A percentile compares a stretch with the other conserved stretches of the same genome.
These are phyloP conservation scores for Starmerella kuoi DNA, from an alignment of 805 yeast genomes.

Conservation along the genomic window DNA sequence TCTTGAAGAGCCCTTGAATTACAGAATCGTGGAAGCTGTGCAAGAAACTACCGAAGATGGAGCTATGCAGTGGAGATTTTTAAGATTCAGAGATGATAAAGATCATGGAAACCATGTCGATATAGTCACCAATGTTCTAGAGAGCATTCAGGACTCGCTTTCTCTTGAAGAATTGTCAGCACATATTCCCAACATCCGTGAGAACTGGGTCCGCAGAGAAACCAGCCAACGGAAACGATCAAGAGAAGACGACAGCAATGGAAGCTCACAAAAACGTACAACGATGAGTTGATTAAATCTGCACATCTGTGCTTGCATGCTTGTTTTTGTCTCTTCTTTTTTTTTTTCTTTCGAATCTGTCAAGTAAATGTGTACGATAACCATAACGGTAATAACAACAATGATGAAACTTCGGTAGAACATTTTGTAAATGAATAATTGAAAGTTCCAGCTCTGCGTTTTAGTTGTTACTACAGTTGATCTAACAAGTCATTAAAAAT, in stretches of 20 bases:
- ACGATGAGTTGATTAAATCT: too few relatives aligned
- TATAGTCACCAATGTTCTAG: slow-evolving; percentile 70
- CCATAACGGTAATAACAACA: too few relatives aligned
- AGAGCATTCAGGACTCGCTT: slow-evolving; percentile 79
- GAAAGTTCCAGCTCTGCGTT: too few relatives aligned
- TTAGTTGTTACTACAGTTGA: too few relatives aligned
- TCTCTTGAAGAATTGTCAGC: slow-evolving; percentile 53
- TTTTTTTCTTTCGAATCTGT: too few relatives aligned
- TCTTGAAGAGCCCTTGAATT: slow-evolving; percentile 71
- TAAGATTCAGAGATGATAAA: slow-evolving; percentile 90
- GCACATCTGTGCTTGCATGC: too few relatives aligned
- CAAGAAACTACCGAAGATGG: slow-evolving; percentile 34
- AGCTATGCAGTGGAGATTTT: slow-evolving; percentile 63
- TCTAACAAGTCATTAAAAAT: too few relatives aligned
- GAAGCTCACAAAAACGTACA: neutral
- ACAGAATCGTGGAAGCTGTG: slow-evolving; percentile 76
- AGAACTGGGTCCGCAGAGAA: slow-evolving; percentile 13
- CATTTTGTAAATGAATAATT: too few relatives aligned
- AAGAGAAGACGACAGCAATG: neutral
- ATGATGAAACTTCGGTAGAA: too few relatives aligned
- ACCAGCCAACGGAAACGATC: neutral
- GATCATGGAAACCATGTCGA: slow-evolving; percentile 70
- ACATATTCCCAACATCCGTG: slow-evolving; percentile 13
- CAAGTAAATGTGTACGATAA: too few relatives aligned
- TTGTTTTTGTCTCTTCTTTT: neutral